Conservation (phyloP, 2,329 filamentous ascomycete genomes). For the Cyclaneusma minus region DNA sequence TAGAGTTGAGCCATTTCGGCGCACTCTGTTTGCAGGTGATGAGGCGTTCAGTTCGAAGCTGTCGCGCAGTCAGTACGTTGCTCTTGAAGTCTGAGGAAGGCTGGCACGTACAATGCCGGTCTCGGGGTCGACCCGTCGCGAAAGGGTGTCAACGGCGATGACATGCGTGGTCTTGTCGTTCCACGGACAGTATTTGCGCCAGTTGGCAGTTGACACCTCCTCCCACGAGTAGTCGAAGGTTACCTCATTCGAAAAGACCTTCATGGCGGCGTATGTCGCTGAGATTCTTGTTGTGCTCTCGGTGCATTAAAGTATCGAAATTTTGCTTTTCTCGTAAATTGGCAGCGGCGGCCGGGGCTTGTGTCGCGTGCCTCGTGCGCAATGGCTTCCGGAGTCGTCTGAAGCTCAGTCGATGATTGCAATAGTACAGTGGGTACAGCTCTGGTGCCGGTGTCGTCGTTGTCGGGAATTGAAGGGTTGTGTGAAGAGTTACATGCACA, state of each 20-base stretch:
- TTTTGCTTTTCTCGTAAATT: no score
- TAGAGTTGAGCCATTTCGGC: conserved; percentile 64
- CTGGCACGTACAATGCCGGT: conserved; percentile 47
- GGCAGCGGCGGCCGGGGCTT: no score
- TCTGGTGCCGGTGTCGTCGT: no score
- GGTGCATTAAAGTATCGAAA: no score
- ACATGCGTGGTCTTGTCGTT: conserved; percentile 98
- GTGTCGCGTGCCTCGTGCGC: no score
- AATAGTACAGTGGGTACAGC: no score
- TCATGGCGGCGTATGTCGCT: conserved; percentile 42
- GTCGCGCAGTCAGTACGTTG: conserved; percentile 6
- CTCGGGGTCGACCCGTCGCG: conserved; percentile 45
- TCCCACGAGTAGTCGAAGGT: conserved; percentile 98
- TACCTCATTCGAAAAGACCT: conserved; percentile 81
- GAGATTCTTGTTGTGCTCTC: no score
- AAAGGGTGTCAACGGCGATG: conserved; percentile 84
- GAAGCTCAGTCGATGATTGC: no score
- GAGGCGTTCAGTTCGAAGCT: conserved; percentile 57
- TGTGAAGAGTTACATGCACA: no score
- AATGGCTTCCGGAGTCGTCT: no score
- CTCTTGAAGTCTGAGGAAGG: conserved; percentile 2
- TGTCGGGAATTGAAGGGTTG: no score
- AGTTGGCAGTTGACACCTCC: conserved; percentile 93
- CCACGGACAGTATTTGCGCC: conserved; percentile 98
- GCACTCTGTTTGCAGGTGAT: conserved; percentile 49